Evolutionary conservation across 2,329 filamentous ascomycete species (phyloP), one percentile per base, ranked within the genome.

Genomic region (Coniella lustricola): DNA sequence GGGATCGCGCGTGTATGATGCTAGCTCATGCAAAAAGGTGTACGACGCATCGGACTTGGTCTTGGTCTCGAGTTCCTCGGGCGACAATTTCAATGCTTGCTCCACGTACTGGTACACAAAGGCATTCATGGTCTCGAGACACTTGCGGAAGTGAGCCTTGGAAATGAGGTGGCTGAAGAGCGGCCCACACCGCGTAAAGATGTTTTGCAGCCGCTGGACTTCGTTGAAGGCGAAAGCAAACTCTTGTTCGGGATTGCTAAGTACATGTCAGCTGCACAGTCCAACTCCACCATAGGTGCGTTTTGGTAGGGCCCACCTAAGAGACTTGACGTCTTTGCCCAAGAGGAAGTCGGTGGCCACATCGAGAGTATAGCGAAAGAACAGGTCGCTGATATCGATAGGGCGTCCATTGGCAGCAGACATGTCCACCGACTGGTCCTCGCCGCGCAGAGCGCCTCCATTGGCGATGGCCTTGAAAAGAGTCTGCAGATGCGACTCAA

Each of bases 341-440:
- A 95, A 77, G 22, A 96, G 69, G 62, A 95, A 95, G 57, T 94
- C 86, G 0, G 90, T 95, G 2, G 87, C 82, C 7, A 87, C 83
- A 65, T 95, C 90, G 22, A 96, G 75, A 0, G 89, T 90, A 60
- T 84, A 85, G n/a, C 87, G 76, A 70, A 89, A 94, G 67, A 95
- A 85, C 47, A 95, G 71, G 52, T 90, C 80, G 55, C 81, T 77
- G 8, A 91, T 79, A 57, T 94, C 81, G 25, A 91, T 70, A 9
- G 78, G 72, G 41, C 69, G 71, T 64, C 86, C 65, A 68, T 83
- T 72, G 75, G 83, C 62, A 71, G 71, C 46, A 68, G 79, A 59
- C 69, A 79, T 54, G 62, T 86, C 81, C 59, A 90, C 82, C 18
- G 78, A 61, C 54, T 86, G 79, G 42, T 77, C 65, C 41, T 82